phyloP scores from a whole-genome alignment of 1,139 yeast species.

The Diutina neorugosa region DNA sequence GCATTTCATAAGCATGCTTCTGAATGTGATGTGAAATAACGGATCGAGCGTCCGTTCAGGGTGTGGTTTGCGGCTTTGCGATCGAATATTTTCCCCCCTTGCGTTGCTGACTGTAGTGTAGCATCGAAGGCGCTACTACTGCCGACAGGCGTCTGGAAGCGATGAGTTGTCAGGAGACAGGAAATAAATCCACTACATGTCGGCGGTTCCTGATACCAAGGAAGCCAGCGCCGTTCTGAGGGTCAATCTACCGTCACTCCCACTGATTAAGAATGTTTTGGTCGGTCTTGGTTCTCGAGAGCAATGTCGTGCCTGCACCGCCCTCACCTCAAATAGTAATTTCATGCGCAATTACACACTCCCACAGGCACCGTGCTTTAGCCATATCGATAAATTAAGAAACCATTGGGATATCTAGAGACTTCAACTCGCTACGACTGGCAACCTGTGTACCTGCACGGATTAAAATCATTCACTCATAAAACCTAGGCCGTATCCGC shows the following conservation, averaged over 20 bases:
- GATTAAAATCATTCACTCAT: background rate
- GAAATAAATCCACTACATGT: no score
- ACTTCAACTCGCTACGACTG: background rate
- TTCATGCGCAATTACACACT: background rate
- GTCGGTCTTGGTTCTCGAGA: background rate
- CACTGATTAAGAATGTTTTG: no score
- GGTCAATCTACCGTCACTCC: no score
- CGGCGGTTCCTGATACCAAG: no score
- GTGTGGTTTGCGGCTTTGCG: background rate
- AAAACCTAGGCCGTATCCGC: background rate
- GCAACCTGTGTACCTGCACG: background rate
- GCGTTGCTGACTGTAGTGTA: background rate
- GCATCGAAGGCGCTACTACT: background rate
- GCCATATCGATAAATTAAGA: background rate
- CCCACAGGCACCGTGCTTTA: background rate
- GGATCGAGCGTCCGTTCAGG: background rate
- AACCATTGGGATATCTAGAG: background rate
- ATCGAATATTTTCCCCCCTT: background rate
- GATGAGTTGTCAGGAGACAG: background rate
- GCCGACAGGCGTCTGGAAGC: background rate
- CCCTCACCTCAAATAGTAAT: background rate
- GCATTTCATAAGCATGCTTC: background rate
- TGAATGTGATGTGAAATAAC: background rate
- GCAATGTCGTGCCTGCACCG: background rate
- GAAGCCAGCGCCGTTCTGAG: no score